Percentiles rank a stretch among this genome's conserved stretches.
Evolutionary conservation across 2,329 filamentous ascomycete genomes (phyloP).

Genomic region (Phoma sp.): DNA sequence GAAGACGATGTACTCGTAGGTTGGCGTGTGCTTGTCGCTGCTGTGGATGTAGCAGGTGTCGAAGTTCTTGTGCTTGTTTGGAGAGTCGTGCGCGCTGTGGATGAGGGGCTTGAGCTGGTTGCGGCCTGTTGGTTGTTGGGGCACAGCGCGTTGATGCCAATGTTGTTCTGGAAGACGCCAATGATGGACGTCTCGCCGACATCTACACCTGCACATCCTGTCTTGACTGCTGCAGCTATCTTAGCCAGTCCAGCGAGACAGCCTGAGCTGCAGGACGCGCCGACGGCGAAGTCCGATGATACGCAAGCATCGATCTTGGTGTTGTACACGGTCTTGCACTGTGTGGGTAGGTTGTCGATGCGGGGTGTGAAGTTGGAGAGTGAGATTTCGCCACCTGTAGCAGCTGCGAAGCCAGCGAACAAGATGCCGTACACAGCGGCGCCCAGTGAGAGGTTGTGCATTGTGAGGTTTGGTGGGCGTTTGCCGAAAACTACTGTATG

Average conservation of each 20-base stretch:
- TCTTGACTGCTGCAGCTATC: constrained; percentile 43
- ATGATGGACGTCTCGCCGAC: constrained; percentile 51
- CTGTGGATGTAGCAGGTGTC: constrained; percentile 11
- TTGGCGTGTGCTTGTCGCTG: constrained; percentile 1
- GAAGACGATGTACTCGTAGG: constrained; percentile 14
- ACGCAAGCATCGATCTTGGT: constrained; percentile 50
- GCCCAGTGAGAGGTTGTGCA: constrained; percentile 28
- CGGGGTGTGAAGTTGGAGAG: constrained; percentile 55
- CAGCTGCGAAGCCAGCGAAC: constrained; percentile 26
- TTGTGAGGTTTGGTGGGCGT: constrained; percentile 22
- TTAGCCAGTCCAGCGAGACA: constrained; percentile 51
- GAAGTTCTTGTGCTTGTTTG: constrained; percentile 21
- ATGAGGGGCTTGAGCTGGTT: constrained; percentile 15
- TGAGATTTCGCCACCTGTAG: constrained; percentile 45
- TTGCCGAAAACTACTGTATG: constrained; percentile 11
- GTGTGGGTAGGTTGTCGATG: constrained; percentile 47
- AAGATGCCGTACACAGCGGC: constrained; percentile 31
- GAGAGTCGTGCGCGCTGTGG: constrained; percentile 6
- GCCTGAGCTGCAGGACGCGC: constrained; percentile 40
- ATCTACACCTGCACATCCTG: constrained; percentile 43
- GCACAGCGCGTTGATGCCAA: constrained; percentile 50
- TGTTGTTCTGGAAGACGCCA: constrained; percentile 50
- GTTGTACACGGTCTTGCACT: constrained; percentile 52
- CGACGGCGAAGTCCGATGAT: constrained; percentile 46
- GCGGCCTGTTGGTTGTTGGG: constrained; percentile 39